Base-by-base conservation (phyloP, 441 rosid species). In the Eutrema salsugineum region DNA sequence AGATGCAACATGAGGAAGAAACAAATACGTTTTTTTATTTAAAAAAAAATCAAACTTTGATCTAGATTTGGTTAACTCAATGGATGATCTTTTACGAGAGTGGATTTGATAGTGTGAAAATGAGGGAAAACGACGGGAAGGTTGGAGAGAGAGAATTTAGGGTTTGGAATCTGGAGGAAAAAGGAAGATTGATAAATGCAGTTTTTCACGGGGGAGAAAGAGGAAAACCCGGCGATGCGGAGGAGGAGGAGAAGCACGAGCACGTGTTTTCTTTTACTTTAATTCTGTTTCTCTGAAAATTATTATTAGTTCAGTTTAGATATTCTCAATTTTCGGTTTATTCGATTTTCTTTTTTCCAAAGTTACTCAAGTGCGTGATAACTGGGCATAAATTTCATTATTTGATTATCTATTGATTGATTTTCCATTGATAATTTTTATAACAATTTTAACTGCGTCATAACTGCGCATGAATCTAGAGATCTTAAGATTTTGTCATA, bases 141-240 rank as follows among this genome's bases (percentile, higher is more conserved):
- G 44, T n/a, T 20, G 11, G 62, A 36, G 53, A 61, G 66, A 65
- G 62, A 54, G n/a, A 22, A 15, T 27, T 40, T 28, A 64, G 75
- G 65, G 72, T 53, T 54, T 46, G 73, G 57, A 73, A 49, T 58
- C 53, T 39, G 48, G 24, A 56, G 36, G 11, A 17, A 35, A 17
- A 60, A 49, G 46, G 35, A 47, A 56, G 63, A 12, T 16, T 16
- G 53, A 28, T 10, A 27, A 71, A 46, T 57, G 66, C 69, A 68
- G 69, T 14, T 62, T 24, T 75, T 75, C 43, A 51, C 73, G 53
- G 78, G 53, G 38, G 72, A 4, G 6, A 28, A 28, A 28, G 32
- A 78, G 85, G 77, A 50, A 68, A 39, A 49, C 47, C 84, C 88
- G 89, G 88, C 85, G 86, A 78, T 59, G 70, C 61, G 65, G 32